Base-by-base conservation (phyloP, 2,329 filamentous ascomycete genomes). In the Hysterium pulicare region DNA sequence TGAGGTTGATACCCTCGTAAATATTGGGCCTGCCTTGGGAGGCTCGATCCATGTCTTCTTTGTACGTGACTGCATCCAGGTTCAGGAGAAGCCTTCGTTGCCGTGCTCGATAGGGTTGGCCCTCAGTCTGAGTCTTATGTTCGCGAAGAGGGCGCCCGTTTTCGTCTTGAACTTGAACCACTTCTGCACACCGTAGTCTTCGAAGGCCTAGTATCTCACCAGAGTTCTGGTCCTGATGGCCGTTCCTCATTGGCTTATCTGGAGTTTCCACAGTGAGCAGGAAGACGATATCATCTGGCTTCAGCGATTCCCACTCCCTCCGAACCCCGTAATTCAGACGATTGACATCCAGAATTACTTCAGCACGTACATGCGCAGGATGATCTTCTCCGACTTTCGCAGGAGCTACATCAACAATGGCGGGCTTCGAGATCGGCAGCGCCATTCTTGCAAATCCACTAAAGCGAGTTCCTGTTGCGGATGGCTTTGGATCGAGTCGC, bases 371-470 rank as follows among this genome's bases (percentile, higher is more conserved):
- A 54, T 84, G 78, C 2, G 90, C 86, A n/a, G 90, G 91, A 40
- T 84, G 82, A 31, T 84, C 78, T 37, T 90, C 84, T 11, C 93
- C 93, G 41, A 98, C 90, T 28, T 83, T 79, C 6, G 93, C 79
- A 0, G 88, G 89, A 3, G 85, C 81, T 19, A 91, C 85, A 58
- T 98, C 90, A 22, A 96, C 75, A 36, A 98, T 87, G 55, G 88
- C 84, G 48, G 90, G 87, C 57, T 88, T 93, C 15, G 81, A 77
- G 45, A 96, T 93, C 1, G 88, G 84, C 40, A 97, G 75, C 2
- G 90, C 90, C 90, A 97, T 95, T 56, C 83, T 89, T 2, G 91
- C 94, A 55, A 87, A 90, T 0, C 93, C 91, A 10, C 84, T 76
- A 59, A 97, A 97, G 4, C 71, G 75, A 0, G 75, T 69, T 30